Conservation (phyloP, 352 stramenopile species). For the Pythium biforme region DNA sequence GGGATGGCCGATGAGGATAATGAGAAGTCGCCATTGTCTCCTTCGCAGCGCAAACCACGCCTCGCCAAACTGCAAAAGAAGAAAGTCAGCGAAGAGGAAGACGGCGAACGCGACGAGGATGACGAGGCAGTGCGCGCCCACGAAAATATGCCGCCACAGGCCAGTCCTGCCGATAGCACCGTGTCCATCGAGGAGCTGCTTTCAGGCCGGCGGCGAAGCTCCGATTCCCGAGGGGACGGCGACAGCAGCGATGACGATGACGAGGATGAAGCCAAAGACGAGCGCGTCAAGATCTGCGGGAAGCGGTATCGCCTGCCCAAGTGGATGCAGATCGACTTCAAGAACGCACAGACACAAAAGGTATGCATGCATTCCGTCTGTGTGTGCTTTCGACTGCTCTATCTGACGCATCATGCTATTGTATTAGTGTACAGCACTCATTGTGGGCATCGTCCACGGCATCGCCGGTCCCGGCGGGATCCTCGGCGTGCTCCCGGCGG, state of each 20-base stretch:
- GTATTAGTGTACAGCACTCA: slow-evolving; percentile 67
- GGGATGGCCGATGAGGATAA: not conserved
- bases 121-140: not conserved
- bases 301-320: slow-evolving; percentile 22
- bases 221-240: slow-evolving; percentile 14
- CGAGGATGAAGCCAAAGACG: slow-evolving; percentile 24
- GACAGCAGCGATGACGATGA: slow-evolving; percentile 17
- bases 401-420: not conserved
- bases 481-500: slow-evolving; percentile 87
- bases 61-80: slow-evolving; percentile 26
- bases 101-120: slow-evolving; percentile 11
- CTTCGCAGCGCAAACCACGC: slow-evolving; percentile 24
- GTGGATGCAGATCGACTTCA: slow-evolving; percentile 56
- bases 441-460: slow-evolving; percentile 90
- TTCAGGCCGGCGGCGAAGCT: slow-evolving; percentile 11
- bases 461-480: slow-evolving; percentile 79
- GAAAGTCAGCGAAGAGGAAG: slow-evolving; percentile 13
- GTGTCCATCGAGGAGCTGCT: slow-evolving; percentile 52
- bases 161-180: slow-evolving; percentile 52
- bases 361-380: slow-evolving; percentile 24
- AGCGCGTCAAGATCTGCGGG: slow-evolving; percentile 40
- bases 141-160: slow-evolving; percentile 32
- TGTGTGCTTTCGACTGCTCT: not conserved
- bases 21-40: slow-evolving; percentile 11
- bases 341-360: slow-evolving; percentile 76